These are phyloP conservation scores for Chlorella vulgaris DNA, from an alignment of 139 green algal species.

Conservation along the genomic window DNA sequence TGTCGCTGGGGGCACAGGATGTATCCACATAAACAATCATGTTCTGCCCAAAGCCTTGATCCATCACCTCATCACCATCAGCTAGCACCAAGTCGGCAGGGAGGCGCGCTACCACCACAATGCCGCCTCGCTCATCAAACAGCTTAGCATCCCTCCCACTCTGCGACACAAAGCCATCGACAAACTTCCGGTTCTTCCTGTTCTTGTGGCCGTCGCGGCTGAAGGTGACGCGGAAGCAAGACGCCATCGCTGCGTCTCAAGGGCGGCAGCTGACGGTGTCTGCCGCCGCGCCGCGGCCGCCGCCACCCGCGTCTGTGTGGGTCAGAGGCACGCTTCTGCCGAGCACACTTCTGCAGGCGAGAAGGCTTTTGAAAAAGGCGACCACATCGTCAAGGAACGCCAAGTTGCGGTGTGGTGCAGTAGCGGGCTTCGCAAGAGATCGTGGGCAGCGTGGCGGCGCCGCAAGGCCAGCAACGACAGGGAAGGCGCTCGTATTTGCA, in stretches of 20 bases:
- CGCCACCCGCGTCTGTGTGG: too few relatives aligned
- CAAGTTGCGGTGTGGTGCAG: too few relatives aligned
- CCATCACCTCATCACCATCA: neutral
- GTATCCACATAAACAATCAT: slow-evolving; percentile 11
- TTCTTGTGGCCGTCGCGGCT: slow-evolving; percentile 45
- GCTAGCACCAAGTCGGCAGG: neutral
- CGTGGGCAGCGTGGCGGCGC: too few relatives aligned
- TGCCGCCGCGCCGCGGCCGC: too few relatives aligned
- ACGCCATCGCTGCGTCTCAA: neutral
- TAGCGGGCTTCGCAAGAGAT: too few relatives aligned
- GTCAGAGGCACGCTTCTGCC: too few relatives aligned
- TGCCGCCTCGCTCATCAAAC: slow-evolving; percentile 2
- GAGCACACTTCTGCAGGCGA: too few relatives aligned
- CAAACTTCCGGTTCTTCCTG: slow-evolving; percentile 24
- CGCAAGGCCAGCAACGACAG: too few relatives aligned
- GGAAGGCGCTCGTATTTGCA: too few relatives aligned
- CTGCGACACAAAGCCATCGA: slow-evolving; percentile 37
- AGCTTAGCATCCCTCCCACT: neutral
- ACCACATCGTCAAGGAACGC: too few relatives aligned
- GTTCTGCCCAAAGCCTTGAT: neutral
- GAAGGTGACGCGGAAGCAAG: slow-evolving; percentile 31
- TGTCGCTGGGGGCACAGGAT: neutral
- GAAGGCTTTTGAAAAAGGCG: too few relatives aligned
- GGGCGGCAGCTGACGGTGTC: neutral
- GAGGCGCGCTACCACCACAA: neutral